Conservation (phyloP, 2,329 filamentous ascomycete genomes). For the Ampelomyces quisqualis region DNA sequence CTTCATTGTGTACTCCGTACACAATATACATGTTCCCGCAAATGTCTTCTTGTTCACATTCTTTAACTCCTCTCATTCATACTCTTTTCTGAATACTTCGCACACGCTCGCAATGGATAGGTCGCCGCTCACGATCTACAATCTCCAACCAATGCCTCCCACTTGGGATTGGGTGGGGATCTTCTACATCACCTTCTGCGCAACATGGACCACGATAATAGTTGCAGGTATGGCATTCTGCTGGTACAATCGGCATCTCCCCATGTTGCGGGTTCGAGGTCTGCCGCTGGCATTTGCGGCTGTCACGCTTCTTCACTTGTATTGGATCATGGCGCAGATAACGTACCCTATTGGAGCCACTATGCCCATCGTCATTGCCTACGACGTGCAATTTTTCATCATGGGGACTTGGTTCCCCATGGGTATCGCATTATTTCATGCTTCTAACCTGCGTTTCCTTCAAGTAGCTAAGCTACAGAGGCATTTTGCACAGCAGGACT, state of each 20-base stretch:
- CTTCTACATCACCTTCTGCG: constrained; percentile 16
- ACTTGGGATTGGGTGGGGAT: constrained; percentile 18
- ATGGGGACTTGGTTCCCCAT: constrained; percentile 24
- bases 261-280: constrained; percentile 15
- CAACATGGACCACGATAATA: constrained; percentile 18
- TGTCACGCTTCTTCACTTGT: constrained; percentile 17
- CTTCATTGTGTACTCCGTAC: too few relatives aligned
- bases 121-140: constrained; percentile 14
- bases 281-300: constrained; percentile 16
- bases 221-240: constrained; percentile 18
- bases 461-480: constrained; percentile 18
- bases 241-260: constrained; percentile 16
- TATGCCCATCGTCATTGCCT: constrained; percentile 17
- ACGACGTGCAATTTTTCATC: constrained; percentile 18
- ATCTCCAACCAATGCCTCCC: constrained; percentile 12
- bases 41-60: neutral
- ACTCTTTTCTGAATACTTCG: neutral
- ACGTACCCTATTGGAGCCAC: constrained; percentile 14
- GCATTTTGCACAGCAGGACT: constrained; percentile 6
- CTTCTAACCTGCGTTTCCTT: constrained; percentile 18
- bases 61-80: neutral
- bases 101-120: constrained; percentile 2
- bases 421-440: constrained; percentile 23
- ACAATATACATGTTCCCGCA: too few relatives aligned
- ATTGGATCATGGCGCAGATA: constrained; percentile 20